phyloP scores from a whole-genome alignment of 2,329 filamentous ascomycete species.

The Stagonosporopsis vannaccii region DNA sequence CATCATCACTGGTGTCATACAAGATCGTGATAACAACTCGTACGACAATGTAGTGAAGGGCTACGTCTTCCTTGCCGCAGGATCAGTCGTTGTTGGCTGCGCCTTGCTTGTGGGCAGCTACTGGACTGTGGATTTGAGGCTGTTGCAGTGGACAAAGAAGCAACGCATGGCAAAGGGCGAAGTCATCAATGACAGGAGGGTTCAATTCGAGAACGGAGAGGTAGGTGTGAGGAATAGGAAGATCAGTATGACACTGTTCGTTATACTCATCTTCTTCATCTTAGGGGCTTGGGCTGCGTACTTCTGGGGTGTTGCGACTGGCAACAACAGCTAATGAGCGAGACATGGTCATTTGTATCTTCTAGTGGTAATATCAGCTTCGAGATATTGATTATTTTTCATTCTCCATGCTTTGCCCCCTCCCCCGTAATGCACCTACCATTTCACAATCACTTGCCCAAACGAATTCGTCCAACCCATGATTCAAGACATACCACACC shows the following conservation, averaged over 20 bases:
- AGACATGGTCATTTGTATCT: too few relatives aligned
- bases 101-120: slow-evolving; percentile 52
- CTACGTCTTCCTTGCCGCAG: slow-evolving; percentile 62
- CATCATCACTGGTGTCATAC: slow-evolving; percentile 64
- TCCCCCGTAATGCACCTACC: too few relatives aligned
- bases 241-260: slow-evolving; percentile 54
- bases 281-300: slow-evolving; percentile 64
- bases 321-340: slow-evolving; percentile 45
- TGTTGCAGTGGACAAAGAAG: slow-evolving; percentile 66
- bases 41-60: slow-evolving; percentile 64
- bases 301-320: slow-evolving; percentile 67
- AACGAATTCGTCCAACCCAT: neutral
- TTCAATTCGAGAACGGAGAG: slow-evolving; percentile 47
- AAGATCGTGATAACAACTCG: slow-evolving; percentile 64
- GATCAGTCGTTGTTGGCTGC: slow-evolving; percentile 56
- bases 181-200: slow-evolving; percentile 53
- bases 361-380: neutral
- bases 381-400: neutral
- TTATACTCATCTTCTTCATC: slow-evolving; percentile 55
- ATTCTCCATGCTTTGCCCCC: too few relatives aligned
- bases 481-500: neutral
- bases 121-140: slow-evolving; percentile 54
- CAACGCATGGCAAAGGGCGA: slow-evolving; percentile 57
- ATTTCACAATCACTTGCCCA: too few relatives aligned
- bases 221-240: slow-evolving; percentile 50